These are phyloP conservation scores for Puya raimondii DNA, from an alignment of 176 grass and related monocot genomes.

Conservation along the genomic window DNA sequence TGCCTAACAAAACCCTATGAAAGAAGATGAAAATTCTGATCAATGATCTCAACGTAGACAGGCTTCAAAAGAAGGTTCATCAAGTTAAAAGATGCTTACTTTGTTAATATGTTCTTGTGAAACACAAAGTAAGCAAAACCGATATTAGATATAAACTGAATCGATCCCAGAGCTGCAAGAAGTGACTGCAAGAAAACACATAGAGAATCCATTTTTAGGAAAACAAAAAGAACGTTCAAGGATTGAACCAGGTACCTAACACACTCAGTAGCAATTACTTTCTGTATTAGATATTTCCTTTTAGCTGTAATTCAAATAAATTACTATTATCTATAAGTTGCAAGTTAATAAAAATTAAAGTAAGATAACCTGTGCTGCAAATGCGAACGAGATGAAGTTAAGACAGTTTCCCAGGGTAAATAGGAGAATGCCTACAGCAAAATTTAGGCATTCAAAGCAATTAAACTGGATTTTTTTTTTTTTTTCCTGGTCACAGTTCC, in stretches of 20 bases:
- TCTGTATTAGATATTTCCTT: background rate
- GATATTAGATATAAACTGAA: conserved; percentile 97
- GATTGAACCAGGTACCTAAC: background rate
- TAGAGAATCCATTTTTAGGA: conserved; percentile 19
- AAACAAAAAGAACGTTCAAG: conserved; percentile 3
- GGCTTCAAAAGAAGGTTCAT: conserved; percentile 1
- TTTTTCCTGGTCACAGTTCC: background rate
- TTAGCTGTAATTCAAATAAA: background rate
- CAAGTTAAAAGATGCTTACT: conserved; percentile 56
- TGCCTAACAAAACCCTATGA: conserved; percentile 84
- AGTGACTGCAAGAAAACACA: conserved; percentile 75
- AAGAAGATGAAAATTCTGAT: conserved; percentile 28
- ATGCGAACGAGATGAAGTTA: conserved; percentile 96
- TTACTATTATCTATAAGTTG: background rate
- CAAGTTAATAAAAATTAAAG: conserved; percentile 7
- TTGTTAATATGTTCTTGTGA: conserved; percentile 79
- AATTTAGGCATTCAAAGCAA: conserved; percentile 27
- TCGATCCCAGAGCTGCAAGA: conserved; percentile 96
- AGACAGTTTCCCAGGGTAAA: conserved; percentile 89
- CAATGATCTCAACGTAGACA: conserved; percentile 16
- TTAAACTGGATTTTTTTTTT: conserved; percentile 9
- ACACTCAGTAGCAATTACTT: background rate
- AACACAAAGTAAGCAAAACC: conserved; percentile 95
- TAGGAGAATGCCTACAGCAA: conserved; percentile 76
- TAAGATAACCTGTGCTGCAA: conserved; percentile 80